These are phyloP conservation scores for Aleurites moluccanus DNA, from an alignment of 441 rosid species.

Conservation along the genomic window DNA sequence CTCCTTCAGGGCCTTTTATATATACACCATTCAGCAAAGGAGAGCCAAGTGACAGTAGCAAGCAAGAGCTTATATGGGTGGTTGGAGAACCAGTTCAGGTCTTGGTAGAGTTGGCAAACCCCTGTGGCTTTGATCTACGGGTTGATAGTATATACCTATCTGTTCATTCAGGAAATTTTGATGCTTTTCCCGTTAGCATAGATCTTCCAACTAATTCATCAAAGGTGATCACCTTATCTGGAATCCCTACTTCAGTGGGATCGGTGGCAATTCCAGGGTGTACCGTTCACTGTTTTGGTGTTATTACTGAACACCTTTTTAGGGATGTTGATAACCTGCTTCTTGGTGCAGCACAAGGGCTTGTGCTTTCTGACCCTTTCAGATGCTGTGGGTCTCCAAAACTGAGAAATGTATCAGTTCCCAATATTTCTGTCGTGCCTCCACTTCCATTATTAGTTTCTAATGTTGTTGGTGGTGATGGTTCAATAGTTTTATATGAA, in stretches of 20 bases:
- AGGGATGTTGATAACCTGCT: slow-evolving; percentile 95
- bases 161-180: slow-evolving; percentile 76
- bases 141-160: slow-evolving; percentile 94
- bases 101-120: slow-evolving; percentile 97
- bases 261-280: slow-evolving; percentile 83
- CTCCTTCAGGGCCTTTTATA: slow-evolving; percentile 98
- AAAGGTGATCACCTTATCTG: slow-evolving; percentile 90
- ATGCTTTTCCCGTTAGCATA: slow-evolving; percentile 88
- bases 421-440: slow-evolving; percentile 77
- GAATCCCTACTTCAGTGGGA: slow-evolving; percentile 88
- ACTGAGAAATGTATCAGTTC: slow-evolving; percentile 71
- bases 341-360: slow-evolving; percentile 97
- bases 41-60: slow-evolving; percentile 66
- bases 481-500: slow-evolving; percentile 88
- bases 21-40: slow-evolving; percentile 98
- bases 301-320: slow-evolving; percentile 88
- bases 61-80: slow-evolving; percentile 88
- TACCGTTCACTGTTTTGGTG: slow-evolving; percentile 93
- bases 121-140: slow-evolving; percentile 88
- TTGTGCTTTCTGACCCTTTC: slow-evolving; percentile 97
- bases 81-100: slow-evolving; percentile 98
- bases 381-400: slow-evolving; percentile 89
- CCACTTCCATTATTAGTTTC: slow-evolving; percentile 82
- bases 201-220: slow-evolving; percentile 92
- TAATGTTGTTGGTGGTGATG: slow-evolving; percentile 85